phyloP scores from a whole-genome alignment of 108 stramenopile species.

The Nitzschia putrida region DNA sequence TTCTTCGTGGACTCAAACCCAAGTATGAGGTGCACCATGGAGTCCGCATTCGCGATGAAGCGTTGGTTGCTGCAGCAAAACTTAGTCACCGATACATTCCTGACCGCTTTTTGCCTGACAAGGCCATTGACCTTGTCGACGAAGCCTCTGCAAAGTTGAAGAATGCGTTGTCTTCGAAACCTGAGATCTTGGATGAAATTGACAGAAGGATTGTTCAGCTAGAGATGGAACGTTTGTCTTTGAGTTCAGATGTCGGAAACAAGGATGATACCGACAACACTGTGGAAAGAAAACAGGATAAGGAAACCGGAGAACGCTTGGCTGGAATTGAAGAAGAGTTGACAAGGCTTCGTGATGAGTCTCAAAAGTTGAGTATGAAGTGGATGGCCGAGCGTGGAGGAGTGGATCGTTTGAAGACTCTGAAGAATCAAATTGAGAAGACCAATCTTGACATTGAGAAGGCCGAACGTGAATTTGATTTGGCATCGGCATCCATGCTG shows the following conservation, averaged over 20 bases:
- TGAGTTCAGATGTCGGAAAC: constrained; percentile 75
- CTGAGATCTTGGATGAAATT: constrained; percentile 85
- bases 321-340: constrained; percentile 71
- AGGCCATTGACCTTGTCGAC: constrained; percentile 97
- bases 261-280: constrained; percentile 29
- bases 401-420: constrained; percentile 63
- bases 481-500: constrained; percentile 92
- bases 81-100: constrained; percentile 95
- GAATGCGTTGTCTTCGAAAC: constrained; percentile 86
- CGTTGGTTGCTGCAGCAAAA: constrained; percentile 96
- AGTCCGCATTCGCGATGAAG: constrained; percentile 96
- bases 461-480: constrained; percentile 92
- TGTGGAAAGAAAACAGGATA: background rate
- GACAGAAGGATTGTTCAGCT: constrained; percentile 93
- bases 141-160: constrained; percentile 94
- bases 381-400: constrained; percentile 90
- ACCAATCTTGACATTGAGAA: constrained; percentile 87
- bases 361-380: constrained; percentile 66
- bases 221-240: constrained; percentile 92
- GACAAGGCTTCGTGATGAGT: constrained; percentile 63
- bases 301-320: constrained; percentile 61
- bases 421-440: constrained; percentile 90
- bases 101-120: constrained; percentile 80
- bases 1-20: constrained; percentile 95
- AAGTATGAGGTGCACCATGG: constrained; percentile 97